phyloP scores from a whole-genome alignment of 179 eudicot species.

The Nepenthes alata region DNA sequence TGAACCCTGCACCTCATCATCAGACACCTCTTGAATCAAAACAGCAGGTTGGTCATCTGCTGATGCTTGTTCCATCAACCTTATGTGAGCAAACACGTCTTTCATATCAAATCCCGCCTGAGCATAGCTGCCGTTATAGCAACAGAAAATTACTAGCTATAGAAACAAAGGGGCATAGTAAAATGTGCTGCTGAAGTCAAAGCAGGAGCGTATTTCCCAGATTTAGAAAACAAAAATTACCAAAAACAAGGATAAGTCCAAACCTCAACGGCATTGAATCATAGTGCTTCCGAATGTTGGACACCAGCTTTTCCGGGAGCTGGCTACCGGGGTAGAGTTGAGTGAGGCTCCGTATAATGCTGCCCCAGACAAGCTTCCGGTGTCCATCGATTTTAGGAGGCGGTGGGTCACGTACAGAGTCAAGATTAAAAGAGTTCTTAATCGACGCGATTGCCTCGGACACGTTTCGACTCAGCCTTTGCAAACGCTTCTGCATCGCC shows the following conservation, averaged over 20 bases:
- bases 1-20: constrained; percentile 40
- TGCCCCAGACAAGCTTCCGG: constrained; percentile 61
- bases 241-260: background rate
- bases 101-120: constrained; percentile 93
- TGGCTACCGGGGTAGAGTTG: constrained; percentile 94
- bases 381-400: constrained; percentile 39
- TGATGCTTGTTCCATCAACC: constrained; percentile 72
- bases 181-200: background rate
- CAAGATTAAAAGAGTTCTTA: constrained; percentile 76
- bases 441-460: constrained; percentile 76
- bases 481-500: constrained; percentile 63
- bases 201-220: background rate
- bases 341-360: constrained; percentile 67
- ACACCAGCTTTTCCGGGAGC: constrained; percentile 78
- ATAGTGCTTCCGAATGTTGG: constrained; percentile 74
- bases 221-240: background rate
- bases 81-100: constrained; percentile 81
- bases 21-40: constrained; percentile 58
- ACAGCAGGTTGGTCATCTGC: constrained; percentile 67
- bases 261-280: constrained; percentile 88
- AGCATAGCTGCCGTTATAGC: constrained; percentile 47
- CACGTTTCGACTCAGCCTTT: constrained; percentile 63
- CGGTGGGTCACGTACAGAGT: constrained; percentile 45
- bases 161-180: background rate
- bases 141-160: background rate